A percentile compares a stretch with the other conserved stretches of the same genome.
Conservation (phyloP, 805 yeast species). For the Maudiozyma barnettii region DNA sequence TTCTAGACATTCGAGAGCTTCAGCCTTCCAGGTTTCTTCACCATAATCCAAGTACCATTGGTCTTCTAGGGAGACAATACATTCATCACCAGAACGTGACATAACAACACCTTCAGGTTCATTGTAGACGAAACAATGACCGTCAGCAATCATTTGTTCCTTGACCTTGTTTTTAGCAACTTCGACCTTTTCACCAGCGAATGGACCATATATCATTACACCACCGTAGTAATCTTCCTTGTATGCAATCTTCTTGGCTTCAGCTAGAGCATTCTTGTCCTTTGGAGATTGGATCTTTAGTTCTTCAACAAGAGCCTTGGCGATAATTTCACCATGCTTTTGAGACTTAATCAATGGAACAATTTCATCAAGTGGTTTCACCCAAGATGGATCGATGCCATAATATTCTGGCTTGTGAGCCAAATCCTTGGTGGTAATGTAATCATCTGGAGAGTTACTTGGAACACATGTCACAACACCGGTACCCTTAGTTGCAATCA, state of each 20-base stretch:
- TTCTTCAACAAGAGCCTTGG: constrained; percentile 73
- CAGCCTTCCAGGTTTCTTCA: constrained; percentile 79
- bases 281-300: constrained; percentile 91
- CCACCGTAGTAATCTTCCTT: constrained; percentile 96
- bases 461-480: constrained; percentile 99
- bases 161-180: constrained; percentile 81
- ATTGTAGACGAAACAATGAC: constrained; percentile 79
- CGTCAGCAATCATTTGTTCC: constrained; percentile 65
- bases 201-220: constrained; percentile 66
- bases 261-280: constrained; percentile 75
- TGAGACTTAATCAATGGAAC: constrained; percentile 70
- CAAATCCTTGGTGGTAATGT: constrained; percentile 73
- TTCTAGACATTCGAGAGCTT: constrained; percentile 69
- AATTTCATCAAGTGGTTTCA: constrained; percentile 43
- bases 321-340: constrained; percentile 81
- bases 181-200: constrained; percentile 84
- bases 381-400: constrained; percentile 81
- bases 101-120: constrained; percentile 89
- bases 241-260: constrained; percentile 90
- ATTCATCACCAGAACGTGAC: constrained; percentile 93
- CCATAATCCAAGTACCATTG: constrained; percentile 98
- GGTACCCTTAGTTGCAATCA: constrained; percentile 90
- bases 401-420: constrained; percentile 86
- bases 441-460: constrained; percentile 98
- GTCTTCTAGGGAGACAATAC: constrained; percentile 94